Evolutionary conservation across 2,329 filamentous ascomycete species (phyloP), one percentile per base, ranked within the genome.

Genomic region (Fonsecaea erecta): DNA sequence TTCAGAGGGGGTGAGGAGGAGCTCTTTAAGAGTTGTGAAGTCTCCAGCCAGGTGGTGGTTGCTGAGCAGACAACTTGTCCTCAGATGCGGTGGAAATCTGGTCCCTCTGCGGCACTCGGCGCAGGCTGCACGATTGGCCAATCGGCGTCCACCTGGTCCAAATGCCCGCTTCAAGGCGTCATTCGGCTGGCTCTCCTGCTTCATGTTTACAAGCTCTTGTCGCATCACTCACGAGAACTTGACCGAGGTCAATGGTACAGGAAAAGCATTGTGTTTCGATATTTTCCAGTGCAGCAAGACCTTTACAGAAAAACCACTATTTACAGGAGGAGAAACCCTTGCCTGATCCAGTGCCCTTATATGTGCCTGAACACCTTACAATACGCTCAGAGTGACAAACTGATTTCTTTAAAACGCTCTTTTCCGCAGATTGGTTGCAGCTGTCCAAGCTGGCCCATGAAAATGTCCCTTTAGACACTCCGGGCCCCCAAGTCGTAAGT

Each of bases 41-140:
- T 34, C 37, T 53, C 53, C 52, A 37, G 52, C 26, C 24, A 32
- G 26, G 28, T 53, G 52, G 35, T 61, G 59, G 34, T 43, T 46
- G 14, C 35, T 62, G 32, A 62, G 63, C 59, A 64, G 65, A 62
- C 65, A 67, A 61, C 54, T 63, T 67, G 65, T 67, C 65, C 65
- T 67, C 43, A 60, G 48, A 58, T 43, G 43, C 35, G 37, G 30
- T 62, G 61, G 53, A 61, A 58, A 62, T 35, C 48, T 62, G 46
- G 37, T 52, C 53, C 51, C 55, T 52, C 58, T 48, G 46, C 30
- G 51, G 60, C 59, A 46, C 52, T 59, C 62, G 56, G 62, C 53
- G 59, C 54, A 60, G 52, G 60, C 56, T n/a, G 40, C 28, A 48
- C 26, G n/a, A 24, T 63, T 21, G 65, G 21, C 65, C 65, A 67